Base-by-base conservation (phyloP, 148 eudicot genomes). In the Polygonum maritimum region DNA sequence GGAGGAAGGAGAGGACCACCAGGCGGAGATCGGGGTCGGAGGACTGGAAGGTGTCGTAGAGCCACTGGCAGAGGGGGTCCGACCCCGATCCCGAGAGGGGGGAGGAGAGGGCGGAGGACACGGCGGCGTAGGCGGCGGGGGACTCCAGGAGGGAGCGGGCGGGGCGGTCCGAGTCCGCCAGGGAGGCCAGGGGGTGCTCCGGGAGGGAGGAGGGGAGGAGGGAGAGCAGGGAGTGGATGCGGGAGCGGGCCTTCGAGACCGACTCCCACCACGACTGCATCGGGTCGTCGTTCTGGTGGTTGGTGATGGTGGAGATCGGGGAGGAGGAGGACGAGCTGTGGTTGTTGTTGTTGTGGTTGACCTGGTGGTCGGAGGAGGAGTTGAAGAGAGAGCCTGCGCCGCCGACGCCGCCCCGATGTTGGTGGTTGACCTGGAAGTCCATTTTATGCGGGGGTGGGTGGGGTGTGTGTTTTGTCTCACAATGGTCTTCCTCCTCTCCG, bases 191-290 rank as follows among this genome's bases (percentile, higher is more conserved):
- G 1, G 85, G 47, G 44, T 81, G 31, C 31, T 26, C 31, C 78
- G 41, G 85, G 22, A 74, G 39, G 4, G 74, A 71, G 38, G 75
- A 15, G 47, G 88, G 87, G 69, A 91, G 88, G 48, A 90, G 82
- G 16, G 91, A 82, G 14, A 89, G 81, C 63, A 94, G 97, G 51
- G 84, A 77, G 78, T 86, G 87, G 86, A 94, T 91, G 74, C 93
- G 90, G 35, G 89, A 54, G 21, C 97, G 90, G 45, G 98, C 94
- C 78, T 86, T 83, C 80, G 98, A 94, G 40, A 94, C 82, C 41
- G 97, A 94, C 52, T 94, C 98, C 91, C 93, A 93, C 94, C 92
- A 89, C 4, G 94, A 88, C 21, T 90, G 94, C 89, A 88, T 90
- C 4, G 94, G 94, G 74, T 92, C 97, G 69, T 39, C n/a, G 41